A percentile compares a stretch with the other conserved stretches of the same genome.
Evolutionary conservation across 2,329 filamentous ascomycete species (phyloP).

Genomic region (Dryadomyces quercus-mongolicae): DNA sequence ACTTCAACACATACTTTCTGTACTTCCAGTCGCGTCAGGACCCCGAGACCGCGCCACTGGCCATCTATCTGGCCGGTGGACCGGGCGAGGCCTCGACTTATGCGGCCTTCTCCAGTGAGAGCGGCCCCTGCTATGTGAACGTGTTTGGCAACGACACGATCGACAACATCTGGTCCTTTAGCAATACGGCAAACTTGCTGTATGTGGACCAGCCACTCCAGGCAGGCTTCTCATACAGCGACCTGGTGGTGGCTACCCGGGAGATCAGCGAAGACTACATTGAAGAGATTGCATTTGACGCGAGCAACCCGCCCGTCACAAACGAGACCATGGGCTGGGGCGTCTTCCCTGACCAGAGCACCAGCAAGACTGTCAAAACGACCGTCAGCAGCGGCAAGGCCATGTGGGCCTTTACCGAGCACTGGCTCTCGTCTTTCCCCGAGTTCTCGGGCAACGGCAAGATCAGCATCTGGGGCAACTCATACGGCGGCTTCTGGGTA

Average conservation of each 20-base stretch:
- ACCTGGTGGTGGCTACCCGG: not conserved
- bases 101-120: slow-evolving; percentile 26
- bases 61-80: slow-evolving; percentile 26
- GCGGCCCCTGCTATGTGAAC: slow-evolving; percentile 24
- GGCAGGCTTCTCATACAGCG: slow-evolving; percentile 8
- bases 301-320: not conserved
- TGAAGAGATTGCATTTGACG: not conserved
- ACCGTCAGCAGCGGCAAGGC: slow-evolving; percentile 4
- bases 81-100: slow-evolving; percentile 26
- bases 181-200: slow-evolving; percentile 6
- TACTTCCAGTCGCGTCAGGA: slow-evolving; percentile 42
- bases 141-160: not conserved
- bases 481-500: slow-evolving; percentile 47
- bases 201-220: slow-evolving; percentile 9
- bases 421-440: not conserved
- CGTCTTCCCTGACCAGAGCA: slow-evolving; percentile 7
- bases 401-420: not conserved
- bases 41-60: slow-evolving; percentile 18
- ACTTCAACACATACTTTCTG: slow-evolving; percentile 54
- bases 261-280: not conserved
- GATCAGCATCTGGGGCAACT: slow-evolving; percentile 40
- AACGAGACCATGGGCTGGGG: slow-evolving; percentile 14
- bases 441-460: slow-evolving; percentile 37
- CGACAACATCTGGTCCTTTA: slow-evolving; percentile 6
- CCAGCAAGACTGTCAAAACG: slow-evolving; percentile 3